Evolutionary conservation across 2,329 filamentous ascomycete species (phyloP).

Genomic region (Penicillium sp.): DNA sequence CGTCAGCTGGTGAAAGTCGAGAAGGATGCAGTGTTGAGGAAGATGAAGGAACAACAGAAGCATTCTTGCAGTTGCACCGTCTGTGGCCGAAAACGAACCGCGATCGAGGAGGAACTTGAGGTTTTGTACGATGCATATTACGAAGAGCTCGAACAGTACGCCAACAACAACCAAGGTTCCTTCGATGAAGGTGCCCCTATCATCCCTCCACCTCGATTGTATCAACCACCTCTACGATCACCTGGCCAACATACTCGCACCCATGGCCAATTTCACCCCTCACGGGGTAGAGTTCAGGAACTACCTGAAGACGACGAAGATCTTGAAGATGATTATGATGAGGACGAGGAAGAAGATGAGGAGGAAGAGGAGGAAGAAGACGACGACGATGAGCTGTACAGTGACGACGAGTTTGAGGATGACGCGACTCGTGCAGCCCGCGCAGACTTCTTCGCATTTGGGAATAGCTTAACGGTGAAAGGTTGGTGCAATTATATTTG

Average conservation of each 20-base stretch:
- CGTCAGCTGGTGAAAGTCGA: constrained; percentile 97
- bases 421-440: constrained; percentile 64
- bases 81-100: constrained; percentile 91
- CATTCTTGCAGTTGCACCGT: constrained; percentile 98
- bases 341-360: constrained; percentile 53
- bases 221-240: constrained; percentile 60
- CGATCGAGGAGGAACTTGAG: constrained; percentile 97
- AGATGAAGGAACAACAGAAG: constrained; percentile 99
- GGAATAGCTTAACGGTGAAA: constrained; percentile 95
- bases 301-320: constrained; percentile 61
- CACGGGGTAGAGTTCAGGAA: constrained; percentile 71
- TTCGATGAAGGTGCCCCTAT: constrained; percentile 68
- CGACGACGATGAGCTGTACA: constrained; percentile 71
- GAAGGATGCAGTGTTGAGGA: constrained; percentile 95
- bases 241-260: constrained; percentile 62
- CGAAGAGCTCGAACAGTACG: constrained; percentile 95
- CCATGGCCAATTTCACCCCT: constrained; percentile 65
- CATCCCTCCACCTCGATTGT: constrained; percentile 68
- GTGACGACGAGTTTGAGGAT: constrained; percentile 67
- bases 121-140: constrained; percentile 99
- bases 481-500: constrained; percentile 49
- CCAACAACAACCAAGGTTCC: constrained; percentile 74
- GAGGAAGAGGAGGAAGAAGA: constrained; percentile 68
- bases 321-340: constrained; percentile 57
- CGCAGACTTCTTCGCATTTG: constrained; percentile 95